Percentiles rank a stretch among this genome's conserved stretches.
Evolutionary conservation across 1,284 basidiomycete genomes (phyloP).

Genomic region (Cryptococcus sp.): DNA sequence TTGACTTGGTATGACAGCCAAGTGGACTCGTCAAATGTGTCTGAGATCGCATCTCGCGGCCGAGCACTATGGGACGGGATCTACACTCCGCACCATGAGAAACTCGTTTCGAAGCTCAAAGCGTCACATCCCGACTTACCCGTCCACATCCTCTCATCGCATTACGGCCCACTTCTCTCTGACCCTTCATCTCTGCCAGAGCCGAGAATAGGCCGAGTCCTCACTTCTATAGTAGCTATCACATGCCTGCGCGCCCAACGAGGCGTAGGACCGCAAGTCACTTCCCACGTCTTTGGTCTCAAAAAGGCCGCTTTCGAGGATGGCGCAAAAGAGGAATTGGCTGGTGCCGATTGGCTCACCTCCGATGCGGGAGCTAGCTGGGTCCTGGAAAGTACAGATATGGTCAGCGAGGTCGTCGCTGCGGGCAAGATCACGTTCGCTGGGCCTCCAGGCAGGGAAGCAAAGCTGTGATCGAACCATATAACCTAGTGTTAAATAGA

Average conservation of each 20-base stretch:
- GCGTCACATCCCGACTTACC: slow-evolving; percentile 67
- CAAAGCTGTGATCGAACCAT: neutral
- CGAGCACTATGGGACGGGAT: slow-evolving; percentile 82
- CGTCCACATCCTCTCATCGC: slow-evolving; percentile 87
- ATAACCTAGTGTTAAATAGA: too few relatives aligned
- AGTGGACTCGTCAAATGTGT: slow-evolving; percentile 65
- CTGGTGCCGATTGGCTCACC: slow-evolving; percentile 76
- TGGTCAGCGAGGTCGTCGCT: slow-evolving; percentile 42
- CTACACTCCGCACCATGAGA: slow-evolving; percentile 84
- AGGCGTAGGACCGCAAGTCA: slow-evolving; percentile 86
- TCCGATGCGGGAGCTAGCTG: slow-evolving; percentile 89
- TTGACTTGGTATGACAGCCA: slow-evolving; percentile 54
- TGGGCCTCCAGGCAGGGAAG: slow-evolving; percentile 4
- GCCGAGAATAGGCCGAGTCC: slow-evolving; percentile 66
- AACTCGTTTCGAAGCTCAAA: slow-evolving; percentile 84
- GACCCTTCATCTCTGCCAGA: slow-evolving; percentile 56
- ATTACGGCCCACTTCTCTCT: slow-evolving; percentile 83
- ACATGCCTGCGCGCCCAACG: slow-evolving; percentile 88
- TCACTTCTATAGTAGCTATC: slow-evolving; percentile 86
- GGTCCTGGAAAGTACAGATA: slow-evolving; percentile 84
- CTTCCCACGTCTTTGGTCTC: slow-evolving; percentile 89
- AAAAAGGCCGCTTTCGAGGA: slow-evolving; percentile 64
- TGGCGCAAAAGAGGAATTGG: slow-evolving; percentile 57
- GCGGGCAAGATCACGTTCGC: slow-evolving; percentile 30
- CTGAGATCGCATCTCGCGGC: slow-evolving; percentile 67